A percentile compares a stretch with the other conserved stretches of the same genome.
Conservation (phyloP, 768 basidiomycete genomes). For the Trametes coccinea region DNA sequence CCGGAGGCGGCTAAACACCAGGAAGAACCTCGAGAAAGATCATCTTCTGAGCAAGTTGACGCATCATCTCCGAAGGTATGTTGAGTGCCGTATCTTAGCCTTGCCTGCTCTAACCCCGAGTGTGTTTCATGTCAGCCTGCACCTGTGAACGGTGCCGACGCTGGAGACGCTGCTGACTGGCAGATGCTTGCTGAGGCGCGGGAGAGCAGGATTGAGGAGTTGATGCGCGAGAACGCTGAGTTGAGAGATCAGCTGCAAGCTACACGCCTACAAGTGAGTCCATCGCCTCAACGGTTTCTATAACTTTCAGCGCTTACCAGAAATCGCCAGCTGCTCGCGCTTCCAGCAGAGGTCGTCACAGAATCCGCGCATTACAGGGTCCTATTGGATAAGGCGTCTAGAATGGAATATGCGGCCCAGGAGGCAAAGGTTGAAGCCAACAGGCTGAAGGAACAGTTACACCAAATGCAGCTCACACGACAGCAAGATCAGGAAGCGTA, state of each 20-base stretch:
- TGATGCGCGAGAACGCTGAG: slow-evolving; percentile 48
- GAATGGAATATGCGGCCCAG: slow-evolving; percentile 43
- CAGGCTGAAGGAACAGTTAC: slow-evolving; percentile 47
- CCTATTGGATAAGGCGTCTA: slow-evolving; percentile 54
- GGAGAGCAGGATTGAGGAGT: slow-evolving; percentile 45
- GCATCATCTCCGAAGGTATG: slow-evolving; percentile 73
- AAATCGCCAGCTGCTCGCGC: slow-evolving; percentile 28
- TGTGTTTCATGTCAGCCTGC: slow-evolving; percentile 37
- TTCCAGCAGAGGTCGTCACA: slow-evolving; percentile 46
- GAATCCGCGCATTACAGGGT: slow-evolving; percentile 56
- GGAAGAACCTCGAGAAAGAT: slow-evolving; percentile 41
- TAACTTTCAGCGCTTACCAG: background rate
- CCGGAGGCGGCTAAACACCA: slow-evolving; percentile 20
- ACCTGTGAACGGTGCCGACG: slow-evolving; percentile 35
- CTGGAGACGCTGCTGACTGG: slow-evolving; percentile 39
- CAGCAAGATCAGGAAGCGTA: slow-evolving; percentile 11
- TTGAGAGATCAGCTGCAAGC: slow-evolving; percentile 47
- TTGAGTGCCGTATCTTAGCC: slow-evolving; percentile 38
- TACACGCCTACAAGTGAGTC: slow-evolving; percentile 48
- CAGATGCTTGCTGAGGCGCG: slow-evolving; percentile 42
- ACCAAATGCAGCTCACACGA: slow-evolving; percentile 35
- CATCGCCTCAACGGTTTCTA: no score
- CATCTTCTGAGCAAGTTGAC: slow-evolving; percentile 41
- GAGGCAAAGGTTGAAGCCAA: slow-evolving; percentile 42
- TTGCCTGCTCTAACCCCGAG: background rate